phyloP scores from a whole-genome alignment of 2,329 filamentous ascomycete species.

The Pseudogymnoascus sp. region DNA sequence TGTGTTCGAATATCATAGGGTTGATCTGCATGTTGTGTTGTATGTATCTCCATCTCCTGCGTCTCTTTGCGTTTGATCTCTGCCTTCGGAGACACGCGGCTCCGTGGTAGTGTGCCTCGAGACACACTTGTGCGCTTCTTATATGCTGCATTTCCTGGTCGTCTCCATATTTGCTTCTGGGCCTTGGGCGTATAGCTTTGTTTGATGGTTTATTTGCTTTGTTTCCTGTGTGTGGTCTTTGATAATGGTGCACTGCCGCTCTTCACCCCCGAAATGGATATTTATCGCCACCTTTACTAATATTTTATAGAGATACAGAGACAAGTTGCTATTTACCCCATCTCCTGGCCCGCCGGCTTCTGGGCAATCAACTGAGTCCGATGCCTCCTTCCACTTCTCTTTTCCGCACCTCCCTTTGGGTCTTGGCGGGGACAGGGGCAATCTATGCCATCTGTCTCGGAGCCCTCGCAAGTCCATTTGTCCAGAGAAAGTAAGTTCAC shows the following conservation, averaged over 20 bases:
- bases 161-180: neutral
- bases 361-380: neutral
- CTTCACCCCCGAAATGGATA: neutral
- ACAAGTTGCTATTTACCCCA: neutral
- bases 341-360: neutral
- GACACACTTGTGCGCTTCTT: neutral
- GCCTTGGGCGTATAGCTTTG: neutral
- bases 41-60: neutral
- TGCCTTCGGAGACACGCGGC: neutral
- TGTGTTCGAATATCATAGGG: neutral
- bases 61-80: neutral
- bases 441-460: conserved; percentile 62
- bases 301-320: neutral
- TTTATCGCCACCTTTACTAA: neutral
- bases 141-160: neutral
- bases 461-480: conserved; percentile 56
- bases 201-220: neutral
- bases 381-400: neutral
- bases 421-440: conserved; percentile 51
- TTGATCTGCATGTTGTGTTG: neutral
- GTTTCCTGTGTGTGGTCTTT: neutral
- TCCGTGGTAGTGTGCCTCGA: neutral
- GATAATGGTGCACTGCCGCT: neutral
- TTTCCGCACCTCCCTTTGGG: conserved; percentile 39
- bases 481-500: conserved; percentile 70